Conservation (phyloP, 2,329 filamentous ascomycete genomes). For the Aspergillus caelatus region DNA sequence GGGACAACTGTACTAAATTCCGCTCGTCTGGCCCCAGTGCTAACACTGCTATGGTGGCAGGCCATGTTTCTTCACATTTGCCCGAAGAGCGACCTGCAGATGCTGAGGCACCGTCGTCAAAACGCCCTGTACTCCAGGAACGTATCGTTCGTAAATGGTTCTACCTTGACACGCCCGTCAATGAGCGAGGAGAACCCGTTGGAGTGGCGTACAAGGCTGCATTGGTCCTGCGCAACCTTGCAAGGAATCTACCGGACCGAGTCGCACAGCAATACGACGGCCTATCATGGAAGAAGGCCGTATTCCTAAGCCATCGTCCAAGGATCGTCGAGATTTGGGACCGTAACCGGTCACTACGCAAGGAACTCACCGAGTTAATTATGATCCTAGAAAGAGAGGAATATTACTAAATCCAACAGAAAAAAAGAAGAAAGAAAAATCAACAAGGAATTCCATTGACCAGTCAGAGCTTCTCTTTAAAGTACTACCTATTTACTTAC, state of each 20-base stretch:
- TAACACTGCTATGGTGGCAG: conserved; percentile 41
- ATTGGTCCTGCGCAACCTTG: conserved; percentile 51
- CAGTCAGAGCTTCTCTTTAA: not conserved
- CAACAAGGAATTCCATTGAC: not conserved
- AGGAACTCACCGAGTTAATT: conserved; percentile 46
- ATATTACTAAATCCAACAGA: conserved; percentile 30
- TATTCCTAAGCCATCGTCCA: conserved; percentile 42
- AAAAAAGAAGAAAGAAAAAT: conserved; percentile 2
- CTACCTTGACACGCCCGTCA: conserved; percentile 45
- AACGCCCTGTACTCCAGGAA: conserved; percentile 42
- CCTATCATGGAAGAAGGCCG: conserved; percentile 43
- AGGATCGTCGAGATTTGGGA: conserved; percentile 44
- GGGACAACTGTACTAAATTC: conserved; percentile 43
- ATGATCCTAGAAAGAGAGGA: conserved; percentile 45
- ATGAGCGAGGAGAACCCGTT: conserved; percentile 46
- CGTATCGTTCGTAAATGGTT: conserved; percentile 44
- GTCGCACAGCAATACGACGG: conserved; percentile 31
- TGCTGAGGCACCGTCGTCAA: conserved; percentile 37
- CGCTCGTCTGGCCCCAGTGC: conserved; percentile 35
- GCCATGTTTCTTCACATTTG: conserved; percentile 45
- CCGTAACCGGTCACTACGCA: conserved; percentile 45
- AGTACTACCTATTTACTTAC: not conserved
- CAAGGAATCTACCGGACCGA: conserved; percentile 43
- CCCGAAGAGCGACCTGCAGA: conserved; percentile 38
- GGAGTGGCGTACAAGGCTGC: conserved; percentile 52